Evolutionary conservation across 257 asterid species (phyloP).

Genomic region (Petunia axillaris): DNA sequence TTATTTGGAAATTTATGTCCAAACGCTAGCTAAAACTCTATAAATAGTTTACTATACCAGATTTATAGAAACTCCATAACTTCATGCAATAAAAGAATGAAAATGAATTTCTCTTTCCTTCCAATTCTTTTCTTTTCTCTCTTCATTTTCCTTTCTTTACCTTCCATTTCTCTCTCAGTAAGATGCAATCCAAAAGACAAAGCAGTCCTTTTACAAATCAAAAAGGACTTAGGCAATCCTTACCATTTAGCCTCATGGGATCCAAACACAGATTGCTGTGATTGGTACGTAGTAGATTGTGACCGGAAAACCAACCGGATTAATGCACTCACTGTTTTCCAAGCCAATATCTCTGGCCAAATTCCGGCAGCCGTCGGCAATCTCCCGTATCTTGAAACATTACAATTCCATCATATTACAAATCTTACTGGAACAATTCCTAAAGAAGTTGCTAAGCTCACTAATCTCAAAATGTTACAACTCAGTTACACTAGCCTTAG

Average conservation of each 20-base stretch:
- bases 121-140: slow-evolving; percentile 16
- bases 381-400: slow-evolving; percentile 40
- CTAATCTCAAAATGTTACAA: slow-evolving; percentile 37
- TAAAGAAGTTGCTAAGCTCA: slow-evolving; percentile 42
- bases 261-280: slow-evolving; percentile 59
- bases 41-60: neutral
- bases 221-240: slow-evolving; percentile 53
- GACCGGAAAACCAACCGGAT: slow-evolving; percentile 52
- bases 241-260: slow-evolving; percentile 56
- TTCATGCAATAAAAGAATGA: neutral
- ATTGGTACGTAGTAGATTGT: slow-evolving; percentile 50
- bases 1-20: too few species aligned
- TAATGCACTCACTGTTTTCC: slow-evolving; percentile 32
- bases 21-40: neutral
- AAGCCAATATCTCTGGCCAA: slow-evolving; percentile 47
- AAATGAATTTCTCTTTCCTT: neutral
- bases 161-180: slow-evolving; percentile 20
- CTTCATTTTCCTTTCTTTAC: slow-evolving; percentile 24
- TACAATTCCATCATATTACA: slow-evolving; percentile 36
- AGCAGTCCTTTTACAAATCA: slow-evolving; percentile 53
- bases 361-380: slow-evolving; percentile 56
- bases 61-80: neutral
- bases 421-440: slow-evolving; percentile 58
- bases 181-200: slow-evolving; percentile 67
- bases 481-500: slow-evolving; percentile 51